Evolutionary conservation across 148 eudicot species (phyloP).

Genomic region (Camellia japonica): DNA sequence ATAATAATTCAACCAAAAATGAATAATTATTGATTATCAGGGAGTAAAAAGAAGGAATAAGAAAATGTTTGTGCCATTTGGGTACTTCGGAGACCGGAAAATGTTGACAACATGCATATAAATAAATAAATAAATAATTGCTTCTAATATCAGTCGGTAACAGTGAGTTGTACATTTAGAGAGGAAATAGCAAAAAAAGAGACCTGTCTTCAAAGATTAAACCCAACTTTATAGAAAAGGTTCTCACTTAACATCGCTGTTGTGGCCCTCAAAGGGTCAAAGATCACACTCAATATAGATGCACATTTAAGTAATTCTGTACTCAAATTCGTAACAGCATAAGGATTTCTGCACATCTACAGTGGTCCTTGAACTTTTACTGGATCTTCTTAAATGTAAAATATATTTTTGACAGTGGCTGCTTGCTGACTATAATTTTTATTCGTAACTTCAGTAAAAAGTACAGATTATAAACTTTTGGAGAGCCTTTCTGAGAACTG

Average conservation of each 20-base stretch:
- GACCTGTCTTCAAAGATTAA: too few relatives aligned
- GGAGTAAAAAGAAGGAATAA: too few relatives aligned
- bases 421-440: not conserved
- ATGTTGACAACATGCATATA: not conserved
- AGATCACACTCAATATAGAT: not conserved
- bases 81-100: not conserved
- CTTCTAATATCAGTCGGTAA: not conserved
- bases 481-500: not conserved
- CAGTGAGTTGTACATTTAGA: too few relatives aligned
- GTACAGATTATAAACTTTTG: not conserved
- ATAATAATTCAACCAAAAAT: too few relatives aligned
- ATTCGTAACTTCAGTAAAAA: not conserved
- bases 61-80: too few relatives aligned
- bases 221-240: not conserved
- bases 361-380: not conserved
- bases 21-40: too few relatives aligned
- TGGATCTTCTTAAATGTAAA: not conserved
- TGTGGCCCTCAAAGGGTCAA: not conserved
- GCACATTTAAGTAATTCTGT: not conserved
- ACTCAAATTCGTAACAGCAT: conserved; percentile 7
- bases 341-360: not conserved
- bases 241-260: not conserved
- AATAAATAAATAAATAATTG: not conserved
- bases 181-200: too few relatives aligned
- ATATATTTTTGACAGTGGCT: not conserved